Evolutionary conservation across 208 protist genomes (phyloP).

Genomic region (Crithidia acanthocephali): DNA sequence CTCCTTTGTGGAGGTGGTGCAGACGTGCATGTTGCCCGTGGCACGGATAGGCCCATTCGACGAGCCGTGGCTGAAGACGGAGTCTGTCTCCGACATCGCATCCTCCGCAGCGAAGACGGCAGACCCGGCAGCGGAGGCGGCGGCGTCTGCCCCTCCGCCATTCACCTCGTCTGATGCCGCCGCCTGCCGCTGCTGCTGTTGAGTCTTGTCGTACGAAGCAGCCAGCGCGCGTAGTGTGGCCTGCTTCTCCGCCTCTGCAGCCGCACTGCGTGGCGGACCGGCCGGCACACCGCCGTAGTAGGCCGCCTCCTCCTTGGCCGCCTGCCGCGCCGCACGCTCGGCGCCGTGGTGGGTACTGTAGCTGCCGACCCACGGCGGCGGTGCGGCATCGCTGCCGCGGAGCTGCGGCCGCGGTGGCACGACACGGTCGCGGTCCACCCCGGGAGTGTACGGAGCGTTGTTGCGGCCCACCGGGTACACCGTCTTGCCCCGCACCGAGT

Average conservation of each 20-base stretch:
- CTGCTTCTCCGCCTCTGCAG: conserved; percentile 15
- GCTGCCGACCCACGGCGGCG: conserved; percentile 71
- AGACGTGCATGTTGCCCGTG: conserved; percentile 71
- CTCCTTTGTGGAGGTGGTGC: conserved; percentile 46
- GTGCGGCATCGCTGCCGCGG: conserved; percentile 14
- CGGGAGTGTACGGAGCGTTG: conserved; percentile 59
- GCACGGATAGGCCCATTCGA: conserved; percentile 75
- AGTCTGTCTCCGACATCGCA: conserved; percentile 31
- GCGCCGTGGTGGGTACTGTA: conserved; percentile 55
- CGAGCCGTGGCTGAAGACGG: conserved; percentile 80
- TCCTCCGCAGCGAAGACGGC: not conserved
- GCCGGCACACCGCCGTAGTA: conserved; percentile 35
- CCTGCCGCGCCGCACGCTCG: conserved; percentile 8
- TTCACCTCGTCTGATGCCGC: conserved; percentile 9
- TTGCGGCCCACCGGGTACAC: conserved; percentile 56
- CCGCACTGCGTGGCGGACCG: conserved; percentile 4
- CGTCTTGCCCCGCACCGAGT: conserved; percentile 40
- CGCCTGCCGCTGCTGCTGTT: not conserved
- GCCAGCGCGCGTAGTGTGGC: conserved; percentile 24
- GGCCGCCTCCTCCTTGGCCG: conserved; percentile 25
- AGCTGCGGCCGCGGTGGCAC: conserved; percentile 54
- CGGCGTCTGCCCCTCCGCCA: not conserved
- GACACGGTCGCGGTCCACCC: conserved; percentile 85
- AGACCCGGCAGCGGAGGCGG: conserved; percentile 33
- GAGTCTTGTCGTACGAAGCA: conserved; percentile 12